These are phyloP conservation scores for Ogataea henricii DNA, from an alignment of 805 yeast genomes.

Conservation along the genomic window DNA sequence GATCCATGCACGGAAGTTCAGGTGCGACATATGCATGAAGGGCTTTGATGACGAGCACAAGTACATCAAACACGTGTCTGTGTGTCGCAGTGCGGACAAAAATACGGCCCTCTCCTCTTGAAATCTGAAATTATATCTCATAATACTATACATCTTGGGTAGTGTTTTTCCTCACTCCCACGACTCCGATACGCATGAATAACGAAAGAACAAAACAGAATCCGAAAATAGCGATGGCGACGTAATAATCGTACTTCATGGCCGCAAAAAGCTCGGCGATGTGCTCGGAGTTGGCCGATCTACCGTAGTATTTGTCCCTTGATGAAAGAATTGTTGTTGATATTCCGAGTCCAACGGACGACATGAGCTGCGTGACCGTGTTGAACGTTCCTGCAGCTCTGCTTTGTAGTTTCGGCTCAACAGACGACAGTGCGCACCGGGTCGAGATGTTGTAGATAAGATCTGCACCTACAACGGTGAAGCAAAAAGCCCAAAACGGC, in stretches of 20 bases:
- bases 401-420: slow-evolving; percentile 41
- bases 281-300: slow-evolving; percentile 26
- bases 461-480: slow-evolving; percentile 50
- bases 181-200: slow-evolving; percentile 40
- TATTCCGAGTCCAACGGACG: slow-evolving; percentile 45
- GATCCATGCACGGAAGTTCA: slow-evolving; percentile 60
- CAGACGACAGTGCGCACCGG: slow-evolving; percentile 44
- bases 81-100: slow-evolving; percentile 13
- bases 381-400: slow-evolving; percentile 52
- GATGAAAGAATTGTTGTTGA: slow-evolving; percentile 42
- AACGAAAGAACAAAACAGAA: slow-evolving; percentile 32
- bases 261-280: slow-evolving; percentile 32
- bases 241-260: slow-evolving; percentile 40
- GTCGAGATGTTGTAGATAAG: slow-evolving; percentile 47
- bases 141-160: not conserved
- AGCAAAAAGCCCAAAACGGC: slow-evolving; percentile 45
- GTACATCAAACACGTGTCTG: slow-evolving; percentile 41
- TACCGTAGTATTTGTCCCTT: slow-evolving; percentile 35
- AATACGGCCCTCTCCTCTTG: no score
- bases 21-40: slow-evolving; percentile 54
- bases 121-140: no score
- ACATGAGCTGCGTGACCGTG: slow-evolving; percentile 43
- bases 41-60: slow-evolving; percentile 50
- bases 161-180: slow-evolving; percentile 26
- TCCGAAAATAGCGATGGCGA: slow-evolving; percentile 40